Evolutionary conservation across 179 eudicot genomes (phyloP).

Genomic region (Beta lomatogona): DNA sequence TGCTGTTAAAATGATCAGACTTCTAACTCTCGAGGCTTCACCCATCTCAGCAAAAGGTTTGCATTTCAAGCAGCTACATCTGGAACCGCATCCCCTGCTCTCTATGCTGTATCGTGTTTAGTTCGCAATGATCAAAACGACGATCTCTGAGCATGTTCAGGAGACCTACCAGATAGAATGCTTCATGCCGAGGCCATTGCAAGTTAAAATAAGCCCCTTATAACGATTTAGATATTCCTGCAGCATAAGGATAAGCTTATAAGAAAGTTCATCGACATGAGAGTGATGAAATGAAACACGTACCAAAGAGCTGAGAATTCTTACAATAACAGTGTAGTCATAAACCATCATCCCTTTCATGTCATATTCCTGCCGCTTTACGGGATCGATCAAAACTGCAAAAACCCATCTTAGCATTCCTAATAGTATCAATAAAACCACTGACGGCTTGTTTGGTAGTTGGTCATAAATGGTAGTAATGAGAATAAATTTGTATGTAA

Average conservation of each 20-base stretch:
- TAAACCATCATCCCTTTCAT: conserved; percentile 54
- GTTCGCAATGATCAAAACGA: neutral
- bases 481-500: no score
- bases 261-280: neutral
- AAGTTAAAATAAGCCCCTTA: conserved; percentile 88
- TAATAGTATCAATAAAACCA: neutral
- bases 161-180: conserved; percentile 54
- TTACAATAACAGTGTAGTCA: conserved; percentile 67
- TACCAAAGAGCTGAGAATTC: conserved; percentile 22
- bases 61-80: conserved; percentile 10
- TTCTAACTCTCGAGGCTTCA: conserved; percentile 27
- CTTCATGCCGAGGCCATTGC: conserved; percentile 92
- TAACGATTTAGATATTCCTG: conserved; percentile 86
- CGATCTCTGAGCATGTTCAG: neutral
- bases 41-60: conserved; percentile 14
- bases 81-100: neutral
- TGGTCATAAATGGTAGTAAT: no score
- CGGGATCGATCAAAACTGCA: conserved; percentile 84
- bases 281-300: neutral
- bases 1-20: conserved; percentile 19
- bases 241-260: conserved; percentile 17
- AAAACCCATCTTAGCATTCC: conserved; percentile 3
- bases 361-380: conserved; percentile 76
- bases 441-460: no score
- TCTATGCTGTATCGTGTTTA: neutral